A percentile compares a stretch with the other conserved stretches of the same genome.
Evolutionary conservation across 1,284 basidiomycete genomes (phyloP).

Genomic region (Tilletia caries): DNA sequence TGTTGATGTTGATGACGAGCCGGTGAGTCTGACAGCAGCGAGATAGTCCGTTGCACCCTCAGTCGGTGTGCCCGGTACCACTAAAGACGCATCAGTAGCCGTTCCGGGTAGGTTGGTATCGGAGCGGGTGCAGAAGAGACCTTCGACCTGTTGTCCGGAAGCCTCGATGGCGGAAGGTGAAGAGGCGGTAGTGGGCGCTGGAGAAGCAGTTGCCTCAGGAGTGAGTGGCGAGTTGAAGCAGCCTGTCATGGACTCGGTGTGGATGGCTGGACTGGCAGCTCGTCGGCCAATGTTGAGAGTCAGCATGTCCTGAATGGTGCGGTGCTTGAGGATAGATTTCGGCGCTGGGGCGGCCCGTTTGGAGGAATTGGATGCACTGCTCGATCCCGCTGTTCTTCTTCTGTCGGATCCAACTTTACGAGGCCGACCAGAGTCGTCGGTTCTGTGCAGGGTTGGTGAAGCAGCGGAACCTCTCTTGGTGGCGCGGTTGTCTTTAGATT

Average conservation of each 20-base stretch:
- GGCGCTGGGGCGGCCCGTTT: slow-evolving; percentile 16
- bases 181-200: background rate
- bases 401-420: background rate
- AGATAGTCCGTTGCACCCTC: slow-evolving; percentile 9
- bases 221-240: background rate
- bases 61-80: background rate
- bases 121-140: background rate
- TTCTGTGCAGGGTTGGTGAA: too few species aligned
- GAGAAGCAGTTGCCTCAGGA: background rate
- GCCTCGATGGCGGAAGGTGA: background rate
- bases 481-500: too few species aligned
- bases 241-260: background rate
- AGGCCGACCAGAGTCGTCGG: too few species aligned
- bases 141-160: background rate
- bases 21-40: slow-evolving; percentile 1
- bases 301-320: slow-evolving; percentile 64
- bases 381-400: background rate
- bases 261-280: slow-evolving; percentile 3
- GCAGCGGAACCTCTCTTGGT: too few species aligned
- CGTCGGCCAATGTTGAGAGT: slow-evolving; percentile 2
- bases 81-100: background rate
- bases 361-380: background rate
- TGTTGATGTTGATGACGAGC: background rate
- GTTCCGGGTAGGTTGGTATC: background rate
- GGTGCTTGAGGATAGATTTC: slow-evolving; percentile 94